phyloP scores from a whole-genome alignment of 1,139 yeast genomes.

The Yamadazyma atmosphaerica region DNA sequence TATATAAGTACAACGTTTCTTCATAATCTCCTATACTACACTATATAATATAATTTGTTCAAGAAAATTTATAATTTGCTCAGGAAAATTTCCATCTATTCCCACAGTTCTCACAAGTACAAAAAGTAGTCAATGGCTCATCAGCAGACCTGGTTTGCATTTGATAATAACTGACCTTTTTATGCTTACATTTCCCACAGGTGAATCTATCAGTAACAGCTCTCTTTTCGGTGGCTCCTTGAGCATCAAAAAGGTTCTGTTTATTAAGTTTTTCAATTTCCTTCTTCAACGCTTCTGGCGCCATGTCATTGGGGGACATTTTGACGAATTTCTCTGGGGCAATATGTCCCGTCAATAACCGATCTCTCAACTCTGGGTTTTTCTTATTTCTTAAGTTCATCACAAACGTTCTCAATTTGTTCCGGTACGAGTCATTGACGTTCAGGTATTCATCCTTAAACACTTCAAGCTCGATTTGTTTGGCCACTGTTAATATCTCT shows the following conservation, averaged over 20 bases:
- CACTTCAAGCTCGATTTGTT: conserved; percentile 73
- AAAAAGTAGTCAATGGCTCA: conserved; percentile 96
- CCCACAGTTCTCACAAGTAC: conserved; percentile 97
- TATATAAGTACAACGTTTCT: conserved; percentile 3
- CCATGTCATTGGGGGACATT: conserved; percentile 92
- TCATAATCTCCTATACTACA: conserved; percentile 7
- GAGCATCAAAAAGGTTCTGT: conserved; percentile 92
- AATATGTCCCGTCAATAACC: conserved; percentile 66
- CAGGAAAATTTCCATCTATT: conserved; percentile 94
- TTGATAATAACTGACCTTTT: conserved; percentile 94
- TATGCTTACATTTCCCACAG: conserved; percentile 96
- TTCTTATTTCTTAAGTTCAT: conserved; percentile 86
- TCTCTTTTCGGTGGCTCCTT: conserved; percentile 95
- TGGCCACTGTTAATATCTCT: conserved; percentile 62
- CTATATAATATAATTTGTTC: neutral
- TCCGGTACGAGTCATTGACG: conserved; percentile 63
- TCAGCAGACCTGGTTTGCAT: conserved; percentile 98
- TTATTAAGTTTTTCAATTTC: conserved; percentile 84
- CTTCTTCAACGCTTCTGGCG: conserved; percentile 83
- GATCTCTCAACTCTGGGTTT: conserved; percentile 78
- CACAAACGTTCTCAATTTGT: conserved; percentile 78
- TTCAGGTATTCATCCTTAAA: conserved; percentile 57
- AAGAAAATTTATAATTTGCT: too few relatives aligned
- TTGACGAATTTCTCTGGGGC: conserved; percentile 63
- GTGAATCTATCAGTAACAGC: conserved; percentile 96